phyloP scores from a whole-genome alignment of 441 rosid genomes.

The Brassica balearica region DNA sequence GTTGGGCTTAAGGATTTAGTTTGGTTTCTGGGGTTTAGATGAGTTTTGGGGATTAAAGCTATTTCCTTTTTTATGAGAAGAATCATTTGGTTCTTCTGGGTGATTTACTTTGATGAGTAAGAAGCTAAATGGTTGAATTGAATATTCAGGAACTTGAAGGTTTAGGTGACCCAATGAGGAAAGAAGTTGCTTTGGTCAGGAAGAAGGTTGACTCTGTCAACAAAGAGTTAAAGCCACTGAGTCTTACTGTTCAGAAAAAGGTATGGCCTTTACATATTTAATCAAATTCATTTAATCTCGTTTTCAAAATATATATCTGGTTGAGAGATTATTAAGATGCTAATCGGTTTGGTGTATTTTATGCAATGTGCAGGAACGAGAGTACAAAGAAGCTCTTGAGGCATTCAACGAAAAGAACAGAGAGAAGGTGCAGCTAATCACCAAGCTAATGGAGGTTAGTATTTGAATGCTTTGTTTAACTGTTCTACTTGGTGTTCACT shows the following conservation, averaged over 20 bases:
- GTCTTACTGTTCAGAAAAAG: conserved; percentile 88
- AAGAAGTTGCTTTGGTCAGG: conserved; percentile 79
- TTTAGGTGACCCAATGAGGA: conserved; percentile 75
- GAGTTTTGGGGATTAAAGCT: conserved; percentile 19
- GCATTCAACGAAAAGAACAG: conserved; percentile 93
- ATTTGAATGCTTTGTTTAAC: background rate
- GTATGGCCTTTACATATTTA: conserved; percentile 37
- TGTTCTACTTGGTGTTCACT: background rate
- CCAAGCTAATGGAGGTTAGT: conserved; percentile 95
- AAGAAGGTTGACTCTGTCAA: conserved; percentile 90
- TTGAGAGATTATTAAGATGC: conserved; percentile 20
- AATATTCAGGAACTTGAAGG: conserved; percentile 80
- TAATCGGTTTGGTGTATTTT: conserved; percentile 12
- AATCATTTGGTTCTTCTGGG: background rate
- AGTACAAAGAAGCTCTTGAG: conserved; percentile 94
- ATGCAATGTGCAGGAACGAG: conserved; percentile 67
- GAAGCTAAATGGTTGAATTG: conserved; percentile 15
- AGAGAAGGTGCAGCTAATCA: conserved; percentile 91
- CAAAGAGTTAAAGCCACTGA: conserved; percentile 93
- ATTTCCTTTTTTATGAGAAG: background rate
- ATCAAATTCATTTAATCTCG: background rate
- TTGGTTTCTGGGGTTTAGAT: conserved; percentile 1
- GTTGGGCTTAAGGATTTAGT: conserved; percentile 19
- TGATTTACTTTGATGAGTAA: conserved; percentile 9
- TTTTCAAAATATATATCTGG: background rate